Conservation (phyloP, 192 early-diverging fungal species). For the Backusella luteola region DNA sequence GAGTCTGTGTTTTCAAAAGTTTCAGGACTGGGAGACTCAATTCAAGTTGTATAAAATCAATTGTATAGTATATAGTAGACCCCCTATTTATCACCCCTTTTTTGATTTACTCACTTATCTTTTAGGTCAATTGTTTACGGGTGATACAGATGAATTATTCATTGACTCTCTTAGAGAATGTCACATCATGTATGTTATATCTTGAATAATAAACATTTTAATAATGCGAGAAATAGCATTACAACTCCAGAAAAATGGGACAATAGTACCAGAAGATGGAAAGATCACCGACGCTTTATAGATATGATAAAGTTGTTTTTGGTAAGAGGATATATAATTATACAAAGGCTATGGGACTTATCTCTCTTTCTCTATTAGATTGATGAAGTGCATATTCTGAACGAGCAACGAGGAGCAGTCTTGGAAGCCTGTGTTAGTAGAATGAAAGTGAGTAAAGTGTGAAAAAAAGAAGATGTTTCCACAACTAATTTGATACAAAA, state of each 20-base stretch:
- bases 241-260: conserved; percentile 87
- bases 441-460: conserved; percentile 27
- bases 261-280: conserved; percentile 62
- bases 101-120: background rate
- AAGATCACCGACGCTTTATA: conserved; percentile 34
- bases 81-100: background rate
- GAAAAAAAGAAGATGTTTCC: background rate
- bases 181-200: conserved; percentile 30
- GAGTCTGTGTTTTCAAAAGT: conserved; percentile 61
- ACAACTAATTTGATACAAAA: background rate
- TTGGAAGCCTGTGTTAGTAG: conserved; percentile 67
- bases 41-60: conserved; percentile 48
- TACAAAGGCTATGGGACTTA: background rate
- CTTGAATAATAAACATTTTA: background rate
- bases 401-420: conserved; percentile 62
- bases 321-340: conserved; percentile 17
- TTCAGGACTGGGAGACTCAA: conserved; percentile 58
- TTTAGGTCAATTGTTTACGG: conserved; percentile 62
- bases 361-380: conserved; percentile 35
- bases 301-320: conserved; percentile 36
- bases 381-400: conserved; percentile 78
- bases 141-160: conserved; percentile 53
- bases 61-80: conserved; percentile 33
- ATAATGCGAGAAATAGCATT: conserved; percentile 33
- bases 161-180: conserved; percentile 45